Evolutionary conservation across 495 filamentous ascomycete genomes (phyloP).

Genomic region (Tuber magnatum): DNA sequence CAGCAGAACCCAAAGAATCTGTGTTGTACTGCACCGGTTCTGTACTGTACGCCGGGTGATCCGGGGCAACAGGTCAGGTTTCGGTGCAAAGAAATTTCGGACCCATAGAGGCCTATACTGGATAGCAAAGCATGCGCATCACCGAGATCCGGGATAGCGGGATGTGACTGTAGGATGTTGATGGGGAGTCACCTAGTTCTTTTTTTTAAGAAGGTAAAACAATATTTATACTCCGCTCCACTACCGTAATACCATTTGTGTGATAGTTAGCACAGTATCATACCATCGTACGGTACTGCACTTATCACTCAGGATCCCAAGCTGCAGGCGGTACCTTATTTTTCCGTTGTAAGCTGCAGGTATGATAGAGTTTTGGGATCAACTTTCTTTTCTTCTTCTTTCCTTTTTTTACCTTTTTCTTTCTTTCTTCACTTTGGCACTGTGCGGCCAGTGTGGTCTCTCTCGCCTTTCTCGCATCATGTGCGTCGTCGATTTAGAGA

Average conservation of each 20-base stretch:
- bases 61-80: neutral
- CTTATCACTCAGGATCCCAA: neutral
- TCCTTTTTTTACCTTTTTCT: constrained; percentile 8
- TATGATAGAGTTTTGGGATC: constrained; percentile 6
- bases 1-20: neutral
- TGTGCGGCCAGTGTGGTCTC: neutral
- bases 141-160: neutral
- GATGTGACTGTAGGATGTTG: neutral
- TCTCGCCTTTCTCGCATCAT: neutral
- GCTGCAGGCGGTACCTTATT: neutral
- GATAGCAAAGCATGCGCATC: neutral
- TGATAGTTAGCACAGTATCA: neutral
- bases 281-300: neutral
- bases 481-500: neutral
- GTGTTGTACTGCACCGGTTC: too few relatives aligned
- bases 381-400: constrained; percentile 20
- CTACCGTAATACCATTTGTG: neutral
- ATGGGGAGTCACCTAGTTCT: neutral
- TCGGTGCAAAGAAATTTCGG: neutral
- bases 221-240: neutral
- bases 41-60: neutral
- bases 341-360: neutral
- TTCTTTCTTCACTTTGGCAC: neutral
- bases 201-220: neutral
- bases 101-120: neutral